These are phyloP conservation scores for Fusarium sp. DNA, from an alignment of 2,329 filamentous ascomycete species.

Conservation along the genomic window DNA sequence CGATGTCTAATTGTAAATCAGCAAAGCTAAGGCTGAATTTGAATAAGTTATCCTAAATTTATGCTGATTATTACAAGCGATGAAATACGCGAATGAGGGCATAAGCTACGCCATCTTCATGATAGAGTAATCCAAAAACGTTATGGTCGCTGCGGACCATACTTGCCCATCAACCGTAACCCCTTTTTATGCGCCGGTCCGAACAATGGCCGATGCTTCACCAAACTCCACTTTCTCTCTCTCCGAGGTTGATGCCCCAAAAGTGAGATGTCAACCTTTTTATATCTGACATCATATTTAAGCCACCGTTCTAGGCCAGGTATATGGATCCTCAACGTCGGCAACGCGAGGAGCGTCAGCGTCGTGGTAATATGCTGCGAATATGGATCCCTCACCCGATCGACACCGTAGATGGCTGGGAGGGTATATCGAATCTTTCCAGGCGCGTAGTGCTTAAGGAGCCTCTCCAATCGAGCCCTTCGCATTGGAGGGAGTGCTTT, in stretches of 20 bases:
- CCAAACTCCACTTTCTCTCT: conserved; percentile 15
- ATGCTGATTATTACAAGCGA: background rate
- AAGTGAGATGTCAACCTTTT: conserved; percentile 60
- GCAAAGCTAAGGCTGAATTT: background rate
- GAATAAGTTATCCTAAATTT: background rate
- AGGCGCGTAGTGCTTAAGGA: conserved; percentile 65
- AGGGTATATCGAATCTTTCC: conserved; percentile 69
- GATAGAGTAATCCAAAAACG: conserved; percentile 13
- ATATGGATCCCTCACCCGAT: conserved; percentile 50
- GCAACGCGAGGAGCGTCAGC: conserved; percentile 64
- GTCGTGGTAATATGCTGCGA: conserved; percentile 46
- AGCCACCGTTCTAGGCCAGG: conserved; percentile 64
- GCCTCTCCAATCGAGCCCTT: conserved; percentile 54
- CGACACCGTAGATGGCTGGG: conserved; percentile 65
- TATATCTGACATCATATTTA: conserved; percentile 64
- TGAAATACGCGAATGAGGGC: background rate
- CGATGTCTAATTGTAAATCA: background rate
- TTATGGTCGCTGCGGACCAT: conserved; percentile 23
- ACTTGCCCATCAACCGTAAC: conserved; percentile 35
- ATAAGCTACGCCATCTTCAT: background rate
- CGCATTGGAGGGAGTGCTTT: conserved; percentile 55
- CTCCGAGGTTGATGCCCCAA: conserved; percentile 49
- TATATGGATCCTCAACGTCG: conserved; percentile 63
- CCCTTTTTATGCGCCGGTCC: conserved; percentile 27
- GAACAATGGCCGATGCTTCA: conserved; percentile 25